Evolutionary conservation across 192 early-diverging fungal species (phyloP), one percentile per base, ranked within the genome.

Genomic region (Coemansia sp.): DNA sequence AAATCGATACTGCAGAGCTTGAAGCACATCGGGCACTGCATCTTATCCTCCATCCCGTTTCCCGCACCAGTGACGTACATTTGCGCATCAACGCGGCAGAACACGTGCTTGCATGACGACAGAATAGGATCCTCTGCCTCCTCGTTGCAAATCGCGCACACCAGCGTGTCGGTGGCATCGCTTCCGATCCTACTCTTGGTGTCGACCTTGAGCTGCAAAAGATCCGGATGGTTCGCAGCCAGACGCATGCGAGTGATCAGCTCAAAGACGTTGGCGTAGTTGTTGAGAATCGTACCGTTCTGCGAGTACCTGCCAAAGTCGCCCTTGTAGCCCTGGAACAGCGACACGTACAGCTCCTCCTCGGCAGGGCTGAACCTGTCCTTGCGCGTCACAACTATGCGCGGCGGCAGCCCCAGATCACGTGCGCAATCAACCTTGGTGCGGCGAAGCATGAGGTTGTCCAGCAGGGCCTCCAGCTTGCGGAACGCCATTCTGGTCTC

Each of bases 201-300:
- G 44, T 72, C 68, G 27, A 85, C 68, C 74, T 89, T 92, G 29
- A 85, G 78, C 2, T 65, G 61, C 29, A 92, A 77, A 54, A 92
- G 60, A 57, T 87, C 87, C 7, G 94, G 95, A 70, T 97, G 95
- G 79, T 97, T 90, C 30, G 89, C 89, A 30, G 92, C 91, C 62
- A 94, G 87, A 27, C 95, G 72, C 92, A 97, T 93, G 36, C 90
- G 86, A 13, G 83, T 89, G 52, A 97, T 74, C 10, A 95, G 76
- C 72, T 93, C 92, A 75, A 97, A 95, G 55, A 97, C 94, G 57
- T 88, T 90, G 36, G 94, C 93, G 64, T 96, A 97, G 79, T 97
- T 91, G 70, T 94, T 94, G 40, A 95, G 83, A 17, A 94, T 88
- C 1, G 93, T 91, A 15, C 86, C 87, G 50, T 87, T 79, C 45